phyloP scores from a whole-genome alignment of 1,139 yeast genomes.

The Suhomyces wounanorum region DNA sequence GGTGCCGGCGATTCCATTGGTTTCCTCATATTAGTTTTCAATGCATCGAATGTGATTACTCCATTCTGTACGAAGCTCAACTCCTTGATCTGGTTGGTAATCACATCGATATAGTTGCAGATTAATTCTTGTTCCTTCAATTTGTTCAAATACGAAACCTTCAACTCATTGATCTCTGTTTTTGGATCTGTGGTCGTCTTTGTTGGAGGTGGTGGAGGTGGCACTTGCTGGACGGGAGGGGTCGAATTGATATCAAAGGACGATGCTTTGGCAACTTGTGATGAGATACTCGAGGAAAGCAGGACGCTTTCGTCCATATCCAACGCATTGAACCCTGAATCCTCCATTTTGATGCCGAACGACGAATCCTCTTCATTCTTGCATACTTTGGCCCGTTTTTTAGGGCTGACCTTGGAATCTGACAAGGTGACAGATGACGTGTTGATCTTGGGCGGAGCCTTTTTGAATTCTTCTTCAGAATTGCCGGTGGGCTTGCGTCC shows the following conservation, averaged over 20 bases:
- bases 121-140: constrained; percentile 49
- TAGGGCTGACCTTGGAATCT: constrained; percentile 11
- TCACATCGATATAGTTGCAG: constrained; percentile 46
- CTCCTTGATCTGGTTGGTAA: constrained; percentile 49
- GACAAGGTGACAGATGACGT: not conserved
- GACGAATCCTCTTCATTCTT: constrained; percentile 10
- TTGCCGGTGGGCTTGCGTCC: constrained; percentile 49
- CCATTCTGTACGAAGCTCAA: constrained; percentile 49
- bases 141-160: constrained; percentile 38
- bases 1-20: constrained; percentile 6
- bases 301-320: not conserved
- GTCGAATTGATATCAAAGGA: not conserved
- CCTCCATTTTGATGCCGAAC: constrained; percentile 6
- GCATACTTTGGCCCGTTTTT: constrained; percentile 15
- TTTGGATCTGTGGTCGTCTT: constrained; percentile 17
- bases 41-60: constrained; percentile 48
- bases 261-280: not conserved
- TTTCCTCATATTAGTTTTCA: constrained; percentile 20
- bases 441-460: not conserved
- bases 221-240: not conserved
- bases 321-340: not conserved
- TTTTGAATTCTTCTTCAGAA: constrained; percentile 15
- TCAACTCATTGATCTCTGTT: constrained; percentile 27
- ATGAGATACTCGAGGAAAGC: not conserved
- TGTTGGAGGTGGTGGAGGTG: constrained; percentile 9